Base-by-base conservation (phyloP, 257 asterid genomes). In the Cruciata laevipes region DNA sequence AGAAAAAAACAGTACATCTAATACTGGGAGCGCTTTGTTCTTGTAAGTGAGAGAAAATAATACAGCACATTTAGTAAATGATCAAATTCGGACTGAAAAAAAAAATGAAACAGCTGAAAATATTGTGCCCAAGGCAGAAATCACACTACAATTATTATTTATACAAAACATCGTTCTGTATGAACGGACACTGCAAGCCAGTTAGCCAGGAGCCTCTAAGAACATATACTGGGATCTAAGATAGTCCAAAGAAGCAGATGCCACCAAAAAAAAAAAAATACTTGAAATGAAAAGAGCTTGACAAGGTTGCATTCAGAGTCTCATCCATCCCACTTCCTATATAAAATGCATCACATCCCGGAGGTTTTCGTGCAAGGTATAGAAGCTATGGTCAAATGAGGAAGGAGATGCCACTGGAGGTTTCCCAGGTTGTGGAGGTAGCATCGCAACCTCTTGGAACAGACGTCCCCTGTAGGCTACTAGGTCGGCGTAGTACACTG, bases 401-500 rank as follows among this genome's bases (percentile, higher is more conserved):
- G 74, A 65, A 20, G 82, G 7, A 20, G 82, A 6, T 0, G 69
- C 49, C 2, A 72, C 23, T 7, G 76, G 20, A 23, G 10, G 72
- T 67, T 65, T 3, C 78, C 88, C 83, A 2, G 51, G 18, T 42
- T 42, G 18, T 11, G 51, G 51, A 12, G 51, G 51, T 13, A 42
- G 51, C 51, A 68, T 71, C 4, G 30, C 42, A 20, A 79, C 88
- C 72, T 84, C 88, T 59, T 86, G 95, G 65, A 76, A 90, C 78
- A 82, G 7, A 4, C 94, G 87, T 0, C 95, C 97, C 69, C 95
- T 66, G 33, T 82, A 90, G 12, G 97, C 97, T 20, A 83, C 97
- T 6, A 84, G 88, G 31, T 90, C 91, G 3, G 95, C 97, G 64
- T 90, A 90, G 68, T 80, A 86, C 5, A 84, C 89, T 0, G 96